These are phyloP conservation scores for Mallotus nudiflorus DNA, from an alignment of 345 rosid genomes.

Conservation along the genomic window DNA sequence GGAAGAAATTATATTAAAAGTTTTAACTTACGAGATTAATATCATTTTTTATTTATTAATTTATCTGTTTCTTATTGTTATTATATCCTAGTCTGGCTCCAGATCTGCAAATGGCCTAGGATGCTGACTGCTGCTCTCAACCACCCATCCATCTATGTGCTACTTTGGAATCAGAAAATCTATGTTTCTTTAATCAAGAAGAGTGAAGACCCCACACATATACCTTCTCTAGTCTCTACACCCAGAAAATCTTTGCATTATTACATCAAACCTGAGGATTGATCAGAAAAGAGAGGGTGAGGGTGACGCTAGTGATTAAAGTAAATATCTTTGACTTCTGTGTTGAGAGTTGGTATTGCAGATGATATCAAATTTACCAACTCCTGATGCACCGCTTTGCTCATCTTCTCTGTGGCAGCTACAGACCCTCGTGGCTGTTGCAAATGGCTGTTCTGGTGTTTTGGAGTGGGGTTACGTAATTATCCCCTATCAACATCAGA, in stretches of 20 bases:
- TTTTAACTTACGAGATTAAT: too few species aligned
- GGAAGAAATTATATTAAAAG: too few species aligned
- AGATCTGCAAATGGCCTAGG: background rate
- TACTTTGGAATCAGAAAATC: background rate
- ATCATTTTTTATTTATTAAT: too few species aligned
- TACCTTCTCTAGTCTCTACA: too few species aligned
- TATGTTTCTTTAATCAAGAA: background rate
- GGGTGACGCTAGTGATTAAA: background rate
- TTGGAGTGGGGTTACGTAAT: background rate
- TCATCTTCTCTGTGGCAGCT: background rate
- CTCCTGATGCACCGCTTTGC: background rate
- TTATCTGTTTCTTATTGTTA: too few species aligned
- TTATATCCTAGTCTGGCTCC: too few species aligned
- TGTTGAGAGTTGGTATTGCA: constrained; percentile 1
- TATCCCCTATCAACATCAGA: background rate
- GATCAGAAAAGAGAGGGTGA: background rate
- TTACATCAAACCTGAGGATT: background rate
- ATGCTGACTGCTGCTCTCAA: background rate
- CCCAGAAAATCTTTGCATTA: background rate
- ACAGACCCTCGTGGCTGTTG: background rate
- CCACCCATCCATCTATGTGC: background rate
- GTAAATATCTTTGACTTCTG: background rate
- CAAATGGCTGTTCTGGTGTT: background rate
- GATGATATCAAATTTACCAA: background rate
- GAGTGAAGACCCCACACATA: background rate